Percentiles rank a stretch among this genome's conserved stretches.
These are phyloP conservation scores for Podila verticillata DNA, from an alignment of 192 early-diverging fungal genomes.

Conservation along the genomic window DNA sequence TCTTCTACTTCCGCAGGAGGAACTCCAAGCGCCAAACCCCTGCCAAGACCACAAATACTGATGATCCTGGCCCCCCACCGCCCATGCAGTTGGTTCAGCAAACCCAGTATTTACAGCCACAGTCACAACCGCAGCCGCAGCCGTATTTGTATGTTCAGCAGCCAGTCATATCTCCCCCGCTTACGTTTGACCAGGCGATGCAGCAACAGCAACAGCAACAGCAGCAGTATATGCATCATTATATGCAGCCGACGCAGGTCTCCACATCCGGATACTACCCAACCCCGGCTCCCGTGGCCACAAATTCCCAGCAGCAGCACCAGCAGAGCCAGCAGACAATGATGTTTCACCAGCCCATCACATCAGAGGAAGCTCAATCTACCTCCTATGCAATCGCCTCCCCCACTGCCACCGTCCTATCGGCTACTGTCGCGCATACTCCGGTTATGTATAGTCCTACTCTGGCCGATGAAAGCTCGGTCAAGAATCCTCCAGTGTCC, in stretches of 20 bases:
- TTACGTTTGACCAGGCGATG: background rate
- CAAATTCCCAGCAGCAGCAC: background rate
- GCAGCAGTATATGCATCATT: background rate
- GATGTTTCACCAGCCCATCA: slow-evolving; percentile 3
- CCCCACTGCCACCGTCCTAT: background rate
- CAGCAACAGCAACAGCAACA: no score
- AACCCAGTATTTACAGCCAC: no score
- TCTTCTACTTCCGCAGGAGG: background rate
- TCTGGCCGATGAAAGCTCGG: background rate
- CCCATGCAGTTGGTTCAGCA: no score
- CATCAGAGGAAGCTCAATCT: background rate
- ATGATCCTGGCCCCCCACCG: no score
- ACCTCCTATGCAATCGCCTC: slow-evolving; percentile 2
- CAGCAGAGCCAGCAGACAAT: slow-evolving; percentile 1
- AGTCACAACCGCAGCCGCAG: no score
- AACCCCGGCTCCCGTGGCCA: background rate
- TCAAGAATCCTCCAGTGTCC: background rate
- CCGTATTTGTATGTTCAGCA: background rate
- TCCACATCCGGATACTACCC: no score
- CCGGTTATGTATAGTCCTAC: background rate
- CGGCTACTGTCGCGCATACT: no score
- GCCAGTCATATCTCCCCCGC: background rate
- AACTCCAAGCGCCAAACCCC: background rate
- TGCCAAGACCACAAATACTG: no score
- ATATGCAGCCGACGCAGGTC: no score